Conservation (phyloP, 208 protist species). For the Porcisia hertigi region DNA sequence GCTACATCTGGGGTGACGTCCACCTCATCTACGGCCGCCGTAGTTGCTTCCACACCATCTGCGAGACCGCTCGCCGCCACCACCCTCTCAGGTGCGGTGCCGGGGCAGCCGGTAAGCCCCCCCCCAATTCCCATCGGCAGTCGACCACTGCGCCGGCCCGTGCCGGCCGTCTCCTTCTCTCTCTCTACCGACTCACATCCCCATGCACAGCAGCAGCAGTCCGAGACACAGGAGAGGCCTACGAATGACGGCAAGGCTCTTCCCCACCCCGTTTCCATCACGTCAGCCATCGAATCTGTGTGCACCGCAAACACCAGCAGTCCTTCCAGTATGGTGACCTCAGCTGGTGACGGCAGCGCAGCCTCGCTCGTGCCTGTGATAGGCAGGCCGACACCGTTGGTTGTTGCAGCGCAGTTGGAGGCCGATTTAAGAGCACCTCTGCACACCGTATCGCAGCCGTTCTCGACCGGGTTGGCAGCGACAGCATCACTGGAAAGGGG, state of each 20-base stretch:
- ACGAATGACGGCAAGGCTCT: neutral
- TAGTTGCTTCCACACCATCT: neutral
- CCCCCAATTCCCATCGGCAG: neutral
- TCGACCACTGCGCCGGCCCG: slow-evolving; percentile 10
- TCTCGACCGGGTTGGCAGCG: neutral
- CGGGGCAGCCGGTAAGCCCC: neutral
- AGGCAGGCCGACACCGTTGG: neutral
- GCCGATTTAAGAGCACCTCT: neutral
- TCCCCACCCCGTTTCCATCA: neutral
- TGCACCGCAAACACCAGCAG: slow-evolving; percentile 3
- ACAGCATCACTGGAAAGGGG: neutral
- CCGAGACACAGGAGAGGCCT: neutral
- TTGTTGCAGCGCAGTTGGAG: neutral
- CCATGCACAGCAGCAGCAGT: neutral
- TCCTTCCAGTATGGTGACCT: neutral
- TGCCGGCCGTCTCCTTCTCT: slow-evolving; percentile 18
- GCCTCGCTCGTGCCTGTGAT: neutral
- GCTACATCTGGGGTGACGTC: neutral
- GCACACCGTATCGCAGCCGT: no score
- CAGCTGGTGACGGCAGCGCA: neutral
- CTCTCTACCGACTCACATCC: neutral
- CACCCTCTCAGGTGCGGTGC: neutral
- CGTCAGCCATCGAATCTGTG: neutral
- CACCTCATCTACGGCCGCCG: neutral
- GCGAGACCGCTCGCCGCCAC: neutral